Conservation (phyloP, 2,329 filamentous ascomycete genomes). For the Trichophyton schoenleinii region DNA sequence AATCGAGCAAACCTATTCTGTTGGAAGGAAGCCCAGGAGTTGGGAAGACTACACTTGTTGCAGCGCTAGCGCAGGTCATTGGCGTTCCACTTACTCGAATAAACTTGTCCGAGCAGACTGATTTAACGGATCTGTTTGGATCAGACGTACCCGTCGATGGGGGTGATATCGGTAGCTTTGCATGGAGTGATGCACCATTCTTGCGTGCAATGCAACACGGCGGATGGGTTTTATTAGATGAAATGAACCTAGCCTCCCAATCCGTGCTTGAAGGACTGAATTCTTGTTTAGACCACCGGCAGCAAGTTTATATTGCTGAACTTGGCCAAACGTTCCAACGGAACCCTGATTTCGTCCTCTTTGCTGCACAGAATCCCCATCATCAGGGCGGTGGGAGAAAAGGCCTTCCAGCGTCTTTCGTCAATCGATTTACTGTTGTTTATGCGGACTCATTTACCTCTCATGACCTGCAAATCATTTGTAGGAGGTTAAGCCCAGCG, state of each 20-base stretch:
- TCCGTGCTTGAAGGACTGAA: constrained; percentile 93
- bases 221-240: constrained; percentile 91
- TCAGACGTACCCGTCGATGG: constrained; percentile 93
- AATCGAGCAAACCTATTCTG: constrained; percentile 79
- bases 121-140: constrained; percentile 93
- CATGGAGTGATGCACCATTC: constrained; percentile 92
- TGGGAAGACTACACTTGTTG: constrained; percentile 88
- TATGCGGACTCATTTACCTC: constrained; percentile 83
- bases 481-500: constrained; percentile 59
- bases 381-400: constrained; percentile 94
- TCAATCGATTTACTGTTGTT: constrained; percentile 95
- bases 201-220: constrained; percentile 92
- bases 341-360: constrained; percentile 82
- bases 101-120: constrained; percentile 95
- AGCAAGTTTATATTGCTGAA: constrained; percentile 90
- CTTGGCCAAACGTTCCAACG: constrained; percentile 86
- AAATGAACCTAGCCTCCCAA: constrained; percentile 97
- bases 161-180: constrained; percentile 78
- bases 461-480: constrained; percentile 72
- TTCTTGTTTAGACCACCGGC: constrained; percentile 89
- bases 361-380: constrained; percentile 94
- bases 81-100: constrained; percentile 80
- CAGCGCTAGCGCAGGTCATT: constrained; percentile 66
- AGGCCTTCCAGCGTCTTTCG: constrained; percentile 86
- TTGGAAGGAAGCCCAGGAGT: constrained; percentile 97